These are phyloP conservation scores for Fusarium sublunatum DNA, from an alignment of 2,329 filamentous ascomycete genomes.

Conservation along the genomic window DNA sequence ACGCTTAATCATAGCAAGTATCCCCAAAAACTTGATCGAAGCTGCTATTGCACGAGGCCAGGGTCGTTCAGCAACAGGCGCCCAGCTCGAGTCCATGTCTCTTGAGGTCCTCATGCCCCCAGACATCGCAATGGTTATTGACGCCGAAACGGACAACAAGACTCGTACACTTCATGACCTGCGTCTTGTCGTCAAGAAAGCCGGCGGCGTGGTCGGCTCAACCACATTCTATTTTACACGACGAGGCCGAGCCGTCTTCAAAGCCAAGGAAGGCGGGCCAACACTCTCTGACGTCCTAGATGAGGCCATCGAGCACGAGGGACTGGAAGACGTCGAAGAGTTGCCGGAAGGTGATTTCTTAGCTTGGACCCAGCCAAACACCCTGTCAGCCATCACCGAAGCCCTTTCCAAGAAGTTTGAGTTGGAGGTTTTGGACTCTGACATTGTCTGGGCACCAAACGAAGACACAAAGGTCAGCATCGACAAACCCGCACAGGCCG, in stretches of 20 bases:
- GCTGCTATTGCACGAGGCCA: slow-evolving; percentile 88
- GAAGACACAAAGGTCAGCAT: slow-evolving; percentile 78
- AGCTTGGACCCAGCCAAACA: slow-evolving; percentile 59
- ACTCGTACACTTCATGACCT: slow-evolving; percentile 79
- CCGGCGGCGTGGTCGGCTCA: slow-evolving; percentile 75
- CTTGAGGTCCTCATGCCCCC: slow-evolving; percentile 85
- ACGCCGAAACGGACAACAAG: slow-evolving; percentile 87
- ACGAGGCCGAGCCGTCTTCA: slow-evolving; percentile 79
- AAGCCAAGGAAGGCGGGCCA: slow-evolving; percentile 59
- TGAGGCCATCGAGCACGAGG: slow-evolving; percentile 82
- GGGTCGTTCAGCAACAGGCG: slow-evolving; percentile 79
- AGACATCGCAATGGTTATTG: slow-evolving; percentile 81
- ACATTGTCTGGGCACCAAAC: slow-evolving; percentile 88
- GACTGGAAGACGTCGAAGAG: slow-evolving; percentile 77
- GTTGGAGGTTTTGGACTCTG: slow-evolving; percentile 76
- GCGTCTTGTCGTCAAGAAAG: slow-evolving; percentile 75
- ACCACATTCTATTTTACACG: slow-evolving; percentile 88
- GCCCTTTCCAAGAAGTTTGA: slow-evolving; percentile 71
- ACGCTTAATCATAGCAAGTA: slow-evolving; percentile 63
- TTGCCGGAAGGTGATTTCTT: slow-evolving; percentile 77
- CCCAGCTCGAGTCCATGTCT: slow-evolving; percentile 78
- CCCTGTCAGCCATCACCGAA: slow-evolving; percentile 50
- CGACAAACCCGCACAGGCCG: slow-evolving; percentile 65
- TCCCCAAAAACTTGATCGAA: slow-evolving; percentile 88
- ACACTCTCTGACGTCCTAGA: slow-evolving; percentile 81